Base-by-base conservation (phyloP, 768 basidiomycete species). In the Lyophyllum atratum region DNA sequence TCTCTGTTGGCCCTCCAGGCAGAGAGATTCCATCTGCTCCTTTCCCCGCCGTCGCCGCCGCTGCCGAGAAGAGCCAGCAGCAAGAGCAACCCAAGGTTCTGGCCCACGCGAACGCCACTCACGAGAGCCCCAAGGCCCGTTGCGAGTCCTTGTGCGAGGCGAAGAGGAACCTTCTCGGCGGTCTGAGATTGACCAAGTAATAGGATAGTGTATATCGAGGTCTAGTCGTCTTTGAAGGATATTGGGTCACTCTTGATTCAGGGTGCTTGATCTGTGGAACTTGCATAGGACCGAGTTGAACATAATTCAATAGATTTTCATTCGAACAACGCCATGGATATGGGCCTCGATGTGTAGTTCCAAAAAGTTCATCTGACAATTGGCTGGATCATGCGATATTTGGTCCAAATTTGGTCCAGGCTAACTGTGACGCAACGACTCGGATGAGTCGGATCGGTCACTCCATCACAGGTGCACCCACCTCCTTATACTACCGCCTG, bases 1-100 rank as follows among this genome's bases (percentile, higher is more conserved):
- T 84, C 44, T 74, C 76, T 26, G 66, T 67, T 46, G 76, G 74
- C 9, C 72, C 74, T 12, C 70, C 75, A 29, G 75, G 75, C 1
- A 66, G 65, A 39, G 59, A 64, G n/a, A 68, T 74, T 21, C 74
- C 72, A 1, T 19, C 57, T 15, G 59, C 65, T 10, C 74, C 74
- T 4, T 75, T 66, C 50, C 55, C 56, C 7, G 51, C 58, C 25
- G 66, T 66, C n/a, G 22, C 21, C 4, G 42, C 34, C 3, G 46
- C 59, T 24, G 51, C 42, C 3, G 46, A 47, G 17, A 26, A 39
- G 33, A 39, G 49, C 2, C 40, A 54, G 22, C 53, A 54, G 21
- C 4, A 34, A 1, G 40, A 56, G 42, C 15, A 43, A 22, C 40
- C 22, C 19, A 22, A 52, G 24, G 31, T 49, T 24, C 33, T 31